phyloP scores from a whole-genome alignment of 2,329 filamentous ascomycete genomes.

The Trichoderma brevicompactum region DNA sequence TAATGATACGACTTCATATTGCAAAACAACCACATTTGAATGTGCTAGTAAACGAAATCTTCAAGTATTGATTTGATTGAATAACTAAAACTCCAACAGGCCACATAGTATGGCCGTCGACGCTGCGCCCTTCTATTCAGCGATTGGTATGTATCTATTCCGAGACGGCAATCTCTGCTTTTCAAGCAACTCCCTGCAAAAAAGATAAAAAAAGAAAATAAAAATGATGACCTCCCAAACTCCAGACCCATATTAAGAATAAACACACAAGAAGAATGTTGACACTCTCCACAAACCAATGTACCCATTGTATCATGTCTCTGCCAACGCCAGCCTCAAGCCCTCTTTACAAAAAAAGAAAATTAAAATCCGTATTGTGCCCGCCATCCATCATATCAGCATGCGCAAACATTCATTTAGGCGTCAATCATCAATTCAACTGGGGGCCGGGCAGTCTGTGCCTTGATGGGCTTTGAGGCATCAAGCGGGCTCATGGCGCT shows the following conservation, averaged over 20 bases:
- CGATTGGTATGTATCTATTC: conserved; percentile 6
- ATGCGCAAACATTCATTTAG: conserved; percentile 26
- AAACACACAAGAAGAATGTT: conserved; percentile 6
- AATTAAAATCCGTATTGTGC: not conserved
- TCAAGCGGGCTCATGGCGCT: conserved; percentile 50
- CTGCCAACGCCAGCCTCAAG: conserved; percentile 7
- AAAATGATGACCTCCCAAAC: not conserved
- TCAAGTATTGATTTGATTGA: conserved; percentile 1
- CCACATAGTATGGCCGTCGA: not conserved
- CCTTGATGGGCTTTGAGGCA: conserved; percentile 54
- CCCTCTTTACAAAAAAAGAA: not conserved
- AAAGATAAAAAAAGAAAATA: not conserved
- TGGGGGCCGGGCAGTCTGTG: conserved; percentile 66
- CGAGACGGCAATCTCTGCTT: conserved; percentile 1
- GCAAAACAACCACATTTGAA: no score
- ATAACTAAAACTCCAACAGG: not conserved
- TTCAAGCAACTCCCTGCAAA: conserved; percentile 6
- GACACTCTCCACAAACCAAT: conserved; percentile 5
- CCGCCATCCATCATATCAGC: conserved; percentile 2
- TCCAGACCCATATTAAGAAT: conserved; percentile 12
- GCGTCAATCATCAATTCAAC: conserved; percentile 65
- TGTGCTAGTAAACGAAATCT: not conserved
- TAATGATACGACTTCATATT: no score
- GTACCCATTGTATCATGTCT: not conserved
- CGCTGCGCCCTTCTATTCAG: conserved; percentile 12